Conservation (phyloP, 108 stramenopile genomes). For the Parmales sp. region DNA sequence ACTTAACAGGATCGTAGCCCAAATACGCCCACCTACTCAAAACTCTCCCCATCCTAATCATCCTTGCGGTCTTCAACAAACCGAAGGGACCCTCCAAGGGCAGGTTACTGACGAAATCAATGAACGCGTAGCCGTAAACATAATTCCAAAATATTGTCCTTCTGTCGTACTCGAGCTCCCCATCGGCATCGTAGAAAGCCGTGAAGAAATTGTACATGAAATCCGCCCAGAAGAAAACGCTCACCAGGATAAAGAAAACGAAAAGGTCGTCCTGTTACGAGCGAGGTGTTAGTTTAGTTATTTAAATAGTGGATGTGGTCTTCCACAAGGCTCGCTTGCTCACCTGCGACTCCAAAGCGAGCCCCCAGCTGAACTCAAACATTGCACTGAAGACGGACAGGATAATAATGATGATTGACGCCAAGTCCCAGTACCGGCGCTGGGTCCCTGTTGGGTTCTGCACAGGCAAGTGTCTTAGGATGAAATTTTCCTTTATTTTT, state of each 20-base stretch:
- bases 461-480: not conserved
- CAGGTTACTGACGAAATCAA: not conserved
- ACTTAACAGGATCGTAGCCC: slow-evolving; percentile 1
- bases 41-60: not conserved
- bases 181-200: slow-evolving; percentile 1
- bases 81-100: not conserved
- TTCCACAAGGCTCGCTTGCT: too few species aligned
- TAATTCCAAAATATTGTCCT: not conserved
- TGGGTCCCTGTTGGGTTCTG: not conserved
- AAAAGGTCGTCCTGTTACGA: too few species aligned
- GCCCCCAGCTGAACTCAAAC: not conserved
- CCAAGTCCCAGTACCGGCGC: not conserved
- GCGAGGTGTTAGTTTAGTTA: too few species aligned
- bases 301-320: too few species aligned
- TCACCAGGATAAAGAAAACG: not conserved
- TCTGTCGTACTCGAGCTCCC: not conserved
- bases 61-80: not conserved
- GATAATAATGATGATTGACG: not conserved
- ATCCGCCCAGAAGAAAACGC: slow-evolving; percentile 7
- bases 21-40: not conserved
- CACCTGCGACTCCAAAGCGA: not conserved
- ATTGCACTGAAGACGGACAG: slow-evolving; percentile 4
- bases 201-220: slow-evolving; percentile 9
- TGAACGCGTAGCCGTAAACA: not conserved
- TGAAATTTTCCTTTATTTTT: not conserved